Evolutionary conservation across 106 monocot species (phyloP), one percentile per base, ranked within the genome.

Genomic region (Hemerocallis citrina): DNA sequence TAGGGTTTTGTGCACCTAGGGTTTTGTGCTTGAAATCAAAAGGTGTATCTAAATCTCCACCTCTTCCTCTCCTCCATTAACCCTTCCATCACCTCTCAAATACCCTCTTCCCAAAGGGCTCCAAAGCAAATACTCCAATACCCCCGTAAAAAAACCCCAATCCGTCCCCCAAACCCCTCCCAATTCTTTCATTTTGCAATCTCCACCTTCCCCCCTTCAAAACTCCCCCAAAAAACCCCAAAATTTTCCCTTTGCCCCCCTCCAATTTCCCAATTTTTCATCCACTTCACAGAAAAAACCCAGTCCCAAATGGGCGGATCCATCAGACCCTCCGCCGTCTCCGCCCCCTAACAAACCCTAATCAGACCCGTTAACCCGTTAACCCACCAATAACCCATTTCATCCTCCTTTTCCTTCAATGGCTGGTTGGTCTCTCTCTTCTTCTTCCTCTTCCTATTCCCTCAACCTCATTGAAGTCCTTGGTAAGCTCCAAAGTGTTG

Each of bases 351-450:
- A 17, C 52, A 17, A 19, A 38, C 52, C 52, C 52, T 52, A 24
- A 10, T 3, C 54, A n/a, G 29, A 32, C 15, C 54, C 54, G 54
- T 6, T 54, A 54, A 54, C 30, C 31, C n/a, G n/a, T n/a, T n/a
- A n/a, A n/a, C n/a, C n/a, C n/a, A n/a, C 37, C 54, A 31, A 0
- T 54, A 54, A 30, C 54, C 54, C 49, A 12, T n/a, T n/a, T 0
- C 13, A 50, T 24, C 23, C n/a, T n/a, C 47, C 29, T 12, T 57
- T 6, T 28, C 35, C 35, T 3, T 58, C 59, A 38, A 72, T 78
- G 78, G 71, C 71, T 6, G 78, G 67, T 44, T 56, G 59, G 12
- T 62, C 7, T 56, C 57, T 4, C 34, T 45, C 30, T 32, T 52
- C 39, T 63, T 29, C 48, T 22, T 24, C 19, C 65, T 52, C 45